A percentile compares a stretch with the other conserved stretches of the same genome.
Evolutionary conservation across 345 rosid genomes (phyloP).

Genomic region (Excoecaria cochinchinensis): DNA sequence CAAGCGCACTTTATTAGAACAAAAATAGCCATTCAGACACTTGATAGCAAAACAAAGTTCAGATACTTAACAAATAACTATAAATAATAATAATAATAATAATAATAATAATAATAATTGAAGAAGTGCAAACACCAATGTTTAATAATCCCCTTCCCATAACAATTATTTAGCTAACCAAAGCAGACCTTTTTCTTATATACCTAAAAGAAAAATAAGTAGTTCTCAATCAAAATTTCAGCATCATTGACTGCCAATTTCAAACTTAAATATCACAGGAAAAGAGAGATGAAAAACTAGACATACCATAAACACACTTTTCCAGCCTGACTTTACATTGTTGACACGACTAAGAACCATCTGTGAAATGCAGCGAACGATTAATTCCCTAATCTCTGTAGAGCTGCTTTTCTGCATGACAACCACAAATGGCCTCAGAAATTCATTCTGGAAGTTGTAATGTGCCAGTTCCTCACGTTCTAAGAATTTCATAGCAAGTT

Average conservation of each 20-base stretch:
- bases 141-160: not conserved
- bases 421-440: constrained; percentile 88
- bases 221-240: not conserved
- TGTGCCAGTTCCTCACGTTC: constrained; percentile 97
- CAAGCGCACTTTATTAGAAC: not conserved
- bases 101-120: not conserved
- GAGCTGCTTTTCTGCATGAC: constrained; percentile 91
- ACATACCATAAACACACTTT: constrained; percentile 90
- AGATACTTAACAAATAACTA: not conserved
- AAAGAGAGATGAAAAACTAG: not conserved
- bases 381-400: constrained; percentile 82
- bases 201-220: not conserved
- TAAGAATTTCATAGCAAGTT: constrained; percentile 93
- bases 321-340: constrained; percentile 98
- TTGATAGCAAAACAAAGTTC: not conserved
- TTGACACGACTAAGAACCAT: constrained; percentile 93
- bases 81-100: not conserved
- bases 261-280: constrained; percentile 5
- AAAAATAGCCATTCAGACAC: not conserved
- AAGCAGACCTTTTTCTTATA: not conserved
- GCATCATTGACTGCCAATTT: not conserved
- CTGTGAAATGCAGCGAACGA: constrained; percentile 90
- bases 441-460: constrained; percentile 95
- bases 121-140: not conserved
- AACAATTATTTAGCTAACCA: not conserved